phyloP scores from a whole-genome alignment of 805 yeast genomes.

The Saccharomycopsis javanensis region DNA sequence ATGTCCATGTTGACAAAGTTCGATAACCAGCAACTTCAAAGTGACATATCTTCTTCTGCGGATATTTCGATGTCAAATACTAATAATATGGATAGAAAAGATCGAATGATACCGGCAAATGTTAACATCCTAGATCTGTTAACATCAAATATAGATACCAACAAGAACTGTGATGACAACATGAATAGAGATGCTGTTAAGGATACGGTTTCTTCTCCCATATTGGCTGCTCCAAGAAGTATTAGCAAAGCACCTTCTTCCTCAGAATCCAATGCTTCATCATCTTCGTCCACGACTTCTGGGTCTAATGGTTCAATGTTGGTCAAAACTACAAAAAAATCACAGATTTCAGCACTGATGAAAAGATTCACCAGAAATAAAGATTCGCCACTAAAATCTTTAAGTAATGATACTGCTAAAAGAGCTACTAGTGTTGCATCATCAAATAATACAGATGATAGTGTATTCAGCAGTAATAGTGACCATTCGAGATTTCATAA shows the following conservation, averaged over 20 bases:
- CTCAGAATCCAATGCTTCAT: background rate
- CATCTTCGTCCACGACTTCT: background rate
- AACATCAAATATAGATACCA: background rate
- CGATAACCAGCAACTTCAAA: conserved; percentile 5
- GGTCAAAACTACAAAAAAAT: background rate
- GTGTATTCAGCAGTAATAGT: background rate
- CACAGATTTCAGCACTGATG: background rate
- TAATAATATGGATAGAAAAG: background rate
- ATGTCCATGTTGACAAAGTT: conserved; percentile 4
- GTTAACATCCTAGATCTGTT: background rate
- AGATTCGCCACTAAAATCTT: too few species aligned
- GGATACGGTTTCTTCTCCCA: background rate
- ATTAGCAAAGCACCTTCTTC: background rate
- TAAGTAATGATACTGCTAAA: background rate
- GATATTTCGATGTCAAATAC: conserved; percentile 5
- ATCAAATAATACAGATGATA: background rate
- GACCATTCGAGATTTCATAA: background rate
- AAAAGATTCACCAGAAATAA: background rate
- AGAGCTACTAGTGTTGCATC: background rate
- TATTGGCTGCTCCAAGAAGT: background rate
- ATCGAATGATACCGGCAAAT: background rate
- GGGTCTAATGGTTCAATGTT: background rate
- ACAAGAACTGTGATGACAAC: too few species aligned
- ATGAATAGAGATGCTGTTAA: background rate
- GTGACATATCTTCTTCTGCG: conserved; percentile 5